phyloP scores from a whole-genome alignment of 306 rosid genomes.

The Sophora flavescens region DNA sequence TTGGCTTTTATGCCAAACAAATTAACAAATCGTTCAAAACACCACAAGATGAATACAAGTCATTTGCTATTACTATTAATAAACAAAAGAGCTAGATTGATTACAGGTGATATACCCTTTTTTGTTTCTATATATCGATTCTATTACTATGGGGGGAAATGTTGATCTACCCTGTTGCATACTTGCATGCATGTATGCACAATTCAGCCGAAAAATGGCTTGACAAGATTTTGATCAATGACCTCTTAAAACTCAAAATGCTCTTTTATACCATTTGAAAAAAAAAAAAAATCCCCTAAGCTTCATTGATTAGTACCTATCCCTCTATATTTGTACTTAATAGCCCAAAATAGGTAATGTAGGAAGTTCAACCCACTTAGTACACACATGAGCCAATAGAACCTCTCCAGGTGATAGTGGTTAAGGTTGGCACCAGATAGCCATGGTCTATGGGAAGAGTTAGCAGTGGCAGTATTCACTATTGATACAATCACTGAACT shows the following conservation, averaged over 20 bases:
- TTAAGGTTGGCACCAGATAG: constrained; percentile 75
- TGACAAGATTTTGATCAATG: constrained; percentile 14
- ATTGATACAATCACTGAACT: constrained; percentile 84
- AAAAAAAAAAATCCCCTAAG: not conserved
- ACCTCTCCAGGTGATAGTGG: constrained; percentile 72
- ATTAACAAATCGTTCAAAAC: not conserved
- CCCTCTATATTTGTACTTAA: constrained; percentile 73
- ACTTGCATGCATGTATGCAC: constrained; percentile 11
- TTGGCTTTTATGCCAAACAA: not conserved
- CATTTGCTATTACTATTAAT: constrained; percentile 22
- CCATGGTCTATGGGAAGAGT: constrained; percentile 61
- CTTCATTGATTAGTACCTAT: constrained; percentile 42
- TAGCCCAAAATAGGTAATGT: constrained; percentile 85
- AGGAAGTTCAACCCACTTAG: constrained; percentile 84
- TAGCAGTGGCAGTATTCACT: constrained; percentile 68
- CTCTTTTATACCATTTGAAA: constrained; percentile 11
- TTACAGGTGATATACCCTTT: constrained; percentile 19
- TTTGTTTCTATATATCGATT: constrained; percentile 14
- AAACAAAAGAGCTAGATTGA: constrained; percentile 8
- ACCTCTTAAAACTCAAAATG: constrained; percentile 23
- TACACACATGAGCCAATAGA: constrained; percentile 94
- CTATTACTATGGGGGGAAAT: not conserved
- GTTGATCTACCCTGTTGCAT: constrained; percentile 27
- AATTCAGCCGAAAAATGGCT: not conserved
- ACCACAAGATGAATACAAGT: constrained; percentile 18